Evolutionary conservation across 768 basidiomycete genomes (phyloP), one percentile per base, ranked within the genome.

Genomic region (Agaricus subrufescens): DNA sequence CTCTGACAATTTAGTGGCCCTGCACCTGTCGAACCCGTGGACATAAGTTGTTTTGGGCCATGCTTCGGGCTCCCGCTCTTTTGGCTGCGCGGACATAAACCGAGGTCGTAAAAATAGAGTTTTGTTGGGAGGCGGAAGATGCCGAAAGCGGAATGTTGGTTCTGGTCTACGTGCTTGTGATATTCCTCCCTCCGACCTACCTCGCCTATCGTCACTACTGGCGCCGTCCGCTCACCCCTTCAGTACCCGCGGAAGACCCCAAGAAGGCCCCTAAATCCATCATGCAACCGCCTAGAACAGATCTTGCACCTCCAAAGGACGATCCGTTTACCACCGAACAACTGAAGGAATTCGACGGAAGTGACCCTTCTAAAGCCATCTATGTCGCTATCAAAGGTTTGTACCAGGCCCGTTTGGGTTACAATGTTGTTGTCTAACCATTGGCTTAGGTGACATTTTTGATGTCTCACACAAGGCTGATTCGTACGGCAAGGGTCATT

Each of bases 381-480:
- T 94, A 89, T 62, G 88, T 98, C 43, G 87, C 93, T 30, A 95
- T 98, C 74, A 98, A 97, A 78, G 92, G 29, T 48, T 31, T 29
- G 25, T 14, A 27, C 14, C 27, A 14, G 29, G 19, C 19, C 25
- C 46, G 25, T 14, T 7, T 4, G 29, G 14, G 14, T 27, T 12
- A 8, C 29, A 27, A n/a, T 8, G 14, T n/a, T 25, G 30, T 12
- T 38, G 37, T 38, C 37, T 38, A 42, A 6, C 23, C n/a, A n/a
- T 26, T 27, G 23, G n/a, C 52, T 30, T 59, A 91, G 91, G 94
- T 46, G 87, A 86, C 1, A 80, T 98, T 8, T 98, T 97, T 70
- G 94, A 98, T 68, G 96, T 99, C 8, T 75, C 88, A 0, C 73
- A 75, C 57, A 98, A 96, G 70, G 72, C 73, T 30, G 94, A 97